Conservation (phyloP, 176 grass and related monocot genomes). For the Triticum dicoccoides region DNA sequence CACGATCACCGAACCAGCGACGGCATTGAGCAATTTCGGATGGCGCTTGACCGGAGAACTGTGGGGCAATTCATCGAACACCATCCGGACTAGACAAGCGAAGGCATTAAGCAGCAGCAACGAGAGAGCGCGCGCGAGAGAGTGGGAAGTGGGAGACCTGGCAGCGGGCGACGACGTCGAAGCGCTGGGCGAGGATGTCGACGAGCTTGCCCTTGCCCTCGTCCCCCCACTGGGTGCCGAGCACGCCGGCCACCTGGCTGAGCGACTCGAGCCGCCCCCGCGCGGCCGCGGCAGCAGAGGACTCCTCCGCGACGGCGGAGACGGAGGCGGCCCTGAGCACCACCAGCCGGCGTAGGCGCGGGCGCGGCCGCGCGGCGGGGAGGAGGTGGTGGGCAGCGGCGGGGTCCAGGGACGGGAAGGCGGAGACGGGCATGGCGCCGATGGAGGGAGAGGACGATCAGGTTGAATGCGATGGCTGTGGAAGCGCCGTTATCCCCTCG, state of each 20-base stretch:
- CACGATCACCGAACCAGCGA: background rate
- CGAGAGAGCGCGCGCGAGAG: background rate
- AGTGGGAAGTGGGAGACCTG: conserved; percentile 38
- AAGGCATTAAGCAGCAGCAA: background rate
- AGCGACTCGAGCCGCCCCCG: conserved; percentile 62
- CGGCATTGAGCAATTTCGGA: background rate
- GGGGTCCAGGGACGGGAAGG: conserved; percentile 22
- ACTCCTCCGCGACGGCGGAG: conserved; percentile 29
- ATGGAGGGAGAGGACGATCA: conserved; percentile 7
- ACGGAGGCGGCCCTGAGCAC: conserved; percentile 10
- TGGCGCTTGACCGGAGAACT: too few species aligned
- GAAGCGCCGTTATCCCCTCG: background rate
- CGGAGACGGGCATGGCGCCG: conserved; percentile 21
- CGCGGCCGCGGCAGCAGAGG: conserved; percentile 21
- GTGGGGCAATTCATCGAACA: conserved; percentile 35
- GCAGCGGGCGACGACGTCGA: conserved; percentile 88
- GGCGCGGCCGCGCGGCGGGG: background rate
- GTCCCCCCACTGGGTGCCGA: conserved; percentile 92
- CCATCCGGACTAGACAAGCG: background rate
- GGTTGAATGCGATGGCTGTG: conserved; percentile 15
- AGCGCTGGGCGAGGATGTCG: conserved; percentile 73
- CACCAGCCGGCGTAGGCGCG: background rate
- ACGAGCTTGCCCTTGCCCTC: conserved; percentile 96
- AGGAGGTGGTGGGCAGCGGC: conserved; percentile 18
- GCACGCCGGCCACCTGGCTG: conserved; percentile 85